A percentile compares a stretch with the other conserved stretches of the same genome.
Conservation (phyloP, 371 early-diverging fungal genomes). For the Mycotypha africana region DNA sequence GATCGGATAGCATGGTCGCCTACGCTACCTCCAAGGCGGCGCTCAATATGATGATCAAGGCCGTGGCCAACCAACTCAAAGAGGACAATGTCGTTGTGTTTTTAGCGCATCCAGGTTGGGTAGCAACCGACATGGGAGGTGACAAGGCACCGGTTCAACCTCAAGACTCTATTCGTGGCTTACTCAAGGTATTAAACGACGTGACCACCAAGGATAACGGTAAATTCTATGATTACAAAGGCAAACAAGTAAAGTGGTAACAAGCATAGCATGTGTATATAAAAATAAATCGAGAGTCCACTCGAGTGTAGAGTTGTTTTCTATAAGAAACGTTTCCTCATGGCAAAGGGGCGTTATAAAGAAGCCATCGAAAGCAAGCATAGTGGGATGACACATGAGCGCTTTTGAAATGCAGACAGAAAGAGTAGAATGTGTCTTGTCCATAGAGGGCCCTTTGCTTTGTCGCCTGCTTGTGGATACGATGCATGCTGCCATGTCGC, state of each 20-base stretch:
- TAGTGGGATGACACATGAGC: too few species aligned
- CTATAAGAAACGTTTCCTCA: too few species aligned
- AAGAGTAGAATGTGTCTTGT: too few species aligned
- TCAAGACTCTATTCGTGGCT: slow-evolving; percentile 7
- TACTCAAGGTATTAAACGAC: slow-evolving; percentile 1
- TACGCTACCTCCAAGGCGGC: slow-evolving; percentile 17
- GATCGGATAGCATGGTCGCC: background rate
- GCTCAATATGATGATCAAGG: slow-evolving; percentile 15
- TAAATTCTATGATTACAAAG: slow-evolving; percentile 7
- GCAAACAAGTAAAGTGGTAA: slow-evolving; percentile 15
- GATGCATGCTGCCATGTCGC: too few species aligned
- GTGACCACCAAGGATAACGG: slow-evolving; percentile 8
- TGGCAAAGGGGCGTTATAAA: too few species aligned
- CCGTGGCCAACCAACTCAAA: slow-evolving; percentile 4
- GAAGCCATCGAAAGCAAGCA: too few species aligned
- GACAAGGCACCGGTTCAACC: background rate
- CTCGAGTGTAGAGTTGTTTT: too few species aligned
- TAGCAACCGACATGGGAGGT: slow-evolving; percentile 17
- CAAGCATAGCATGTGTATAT: too few species aligned
- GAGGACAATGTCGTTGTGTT: slow-evolving; percentile 16
- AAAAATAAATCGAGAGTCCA: too few species aligned
- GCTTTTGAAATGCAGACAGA: too few species aligned
- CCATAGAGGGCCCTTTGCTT: too few species aligned
- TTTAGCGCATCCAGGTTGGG: slow-evolving; percentile 20
- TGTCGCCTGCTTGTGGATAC: too few species aligned